Conservation (phyloP, 1,139 yeast species). For the Candida sojae region DNA sequence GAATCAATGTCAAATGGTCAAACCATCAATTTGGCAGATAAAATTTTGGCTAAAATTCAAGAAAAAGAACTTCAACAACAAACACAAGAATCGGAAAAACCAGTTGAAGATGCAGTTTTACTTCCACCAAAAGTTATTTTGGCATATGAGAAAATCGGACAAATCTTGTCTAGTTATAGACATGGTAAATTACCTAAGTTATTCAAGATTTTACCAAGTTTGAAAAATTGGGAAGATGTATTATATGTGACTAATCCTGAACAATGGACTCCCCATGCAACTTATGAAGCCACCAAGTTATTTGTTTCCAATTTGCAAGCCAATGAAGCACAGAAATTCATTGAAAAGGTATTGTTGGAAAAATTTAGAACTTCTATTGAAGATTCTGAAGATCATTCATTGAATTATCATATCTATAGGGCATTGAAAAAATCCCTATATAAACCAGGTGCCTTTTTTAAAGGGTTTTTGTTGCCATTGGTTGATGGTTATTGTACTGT, state of each 20-base stretch:
- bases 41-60: conserved; percentile 84
- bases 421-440: conserved; percentile 89
- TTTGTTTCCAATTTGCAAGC: conserved; percentile 90
- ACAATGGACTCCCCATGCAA: conserved; percentile 95
- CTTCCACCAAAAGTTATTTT: conserved; percentile 95
- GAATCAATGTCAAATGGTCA: conserved; percentile 30
- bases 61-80: conserved; percentile 57
- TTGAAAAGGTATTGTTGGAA: conserved; percentile 73
- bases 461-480: conserved; percentile 90
- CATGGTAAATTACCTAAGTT: conserved; percentile 95
- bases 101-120: conserved; percentile 54
- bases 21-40: conserved; percentile 79
- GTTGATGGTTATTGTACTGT: conserved; percentile 83
- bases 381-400: conserved; percentile 65
- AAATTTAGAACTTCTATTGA: conserved; percentile 84
- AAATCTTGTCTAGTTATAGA: conserved; percentile 83
- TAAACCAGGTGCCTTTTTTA: conserved; percentile 97
- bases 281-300: conserved; percentile 90
- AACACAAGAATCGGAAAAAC: conserved; percentile 12
- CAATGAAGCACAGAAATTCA: conserved; percentile 83
- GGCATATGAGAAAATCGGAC: conserved; percentile 91
- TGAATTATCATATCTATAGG: conserved; percentile 90
- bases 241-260: conserved; percentile 90
- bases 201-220: conserved; percentile 89
- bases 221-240: conserved; percentile 94